Conservation (phyloP, 2,329 filamentous ascomycete genomes). For the Diplodia sapinea region DNA sequence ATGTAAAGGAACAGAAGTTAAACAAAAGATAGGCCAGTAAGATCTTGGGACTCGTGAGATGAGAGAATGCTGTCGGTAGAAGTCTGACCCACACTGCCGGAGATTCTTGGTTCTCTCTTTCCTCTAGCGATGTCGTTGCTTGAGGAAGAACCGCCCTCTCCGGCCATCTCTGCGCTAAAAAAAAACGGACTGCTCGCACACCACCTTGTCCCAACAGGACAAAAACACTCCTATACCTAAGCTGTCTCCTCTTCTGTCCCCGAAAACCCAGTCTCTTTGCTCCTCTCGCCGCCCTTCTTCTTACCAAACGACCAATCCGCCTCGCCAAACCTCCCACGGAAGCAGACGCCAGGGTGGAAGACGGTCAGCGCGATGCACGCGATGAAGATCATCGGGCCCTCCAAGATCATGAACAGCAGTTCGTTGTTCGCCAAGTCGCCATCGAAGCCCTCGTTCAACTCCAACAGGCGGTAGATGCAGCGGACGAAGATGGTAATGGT, state of each 20-base stretch:
- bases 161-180: background rate
- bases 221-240: background rate
- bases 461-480: slow-evolving; percentile 57
- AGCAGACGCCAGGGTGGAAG: slow-evolving; percentile 51
- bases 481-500: slow-evolving; percentile 55
- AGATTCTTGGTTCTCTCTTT: background rate
- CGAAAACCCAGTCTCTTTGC: background rate
- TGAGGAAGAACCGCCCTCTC: background rate
- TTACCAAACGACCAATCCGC: slow-evolving; percentile 1
- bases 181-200: background rate
- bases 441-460: slow-evolving; percentile 56
- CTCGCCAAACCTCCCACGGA: slow-evolving; percentile 11
- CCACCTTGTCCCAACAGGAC: background rate
- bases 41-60: background rate
- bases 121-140: background rate
- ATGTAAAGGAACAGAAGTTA: background rate
- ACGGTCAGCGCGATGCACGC: slow-evolving; percentile 54
- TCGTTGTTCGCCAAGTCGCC: slow-evolving; percentile 56
- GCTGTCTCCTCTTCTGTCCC: background rate
- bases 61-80: background rate
- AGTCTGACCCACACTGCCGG: background rate
- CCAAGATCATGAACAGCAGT: slow-evolving; percentile 56
- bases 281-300: background rate
- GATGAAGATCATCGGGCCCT: slow-evolving; percentile 61
- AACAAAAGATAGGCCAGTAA: background rate